Conservation (phyloP, 331 rosid genomes). For the Quercus tomentella region DNA sequence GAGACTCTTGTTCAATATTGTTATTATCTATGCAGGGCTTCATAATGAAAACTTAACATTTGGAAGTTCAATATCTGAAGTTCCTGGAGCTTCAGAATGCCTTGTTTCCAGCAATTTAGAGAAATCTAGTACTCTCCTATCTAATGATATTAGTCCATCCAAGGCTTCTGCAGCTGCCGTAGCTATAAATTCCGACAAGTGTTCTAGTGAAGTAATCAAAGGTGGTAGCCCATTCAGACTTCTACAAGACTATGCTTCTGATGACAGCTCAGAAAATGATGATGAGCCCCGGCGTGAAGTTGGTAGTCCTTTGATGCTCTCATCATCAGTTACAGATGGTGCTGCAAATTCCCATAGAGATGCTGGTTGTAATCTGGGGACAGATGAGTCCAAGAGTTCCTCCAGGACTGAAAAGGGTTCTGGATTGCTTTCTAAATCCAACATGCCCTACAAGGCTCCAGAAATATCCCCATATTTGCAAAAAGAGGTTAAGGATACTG, state of each 20-base stretch:
- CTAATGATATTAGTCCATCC: slow-evolving; percentile 14
- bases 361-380: slow-evolving; percentile 26
- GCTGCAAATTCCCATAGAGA: slow-evolving; percentile 24
- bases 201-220: slow-evolving; percentile 29
- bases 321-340: slow-evolving; percentile 33
- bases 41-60: slow-evolving; percentile 17
- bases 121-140: slow-evolving; percentile 21
- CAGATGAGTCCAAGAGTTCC: slow-evolving; percentile 24
- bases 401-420: slow-evolving; percentile 19
- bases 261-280: slow-evolving; percentile 61
- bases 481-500: slow-evolving; percentile 21
- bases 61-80: slow-evolving; percentile 27
- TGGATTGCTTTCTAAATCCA: slow-evolving; percentile 27
- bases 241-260: slow-evolving; percentile 87
- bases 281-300: slow-evolving; percentile 28
- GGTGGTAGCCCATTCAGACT: slow-evolving; percentile 69
- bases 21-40: background rate
- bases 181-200: slow-evolving; percentile 22
- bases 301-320: slow-evolving; percentile 22
- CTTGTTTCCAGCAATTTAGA: slow-evolving; percentile 11
- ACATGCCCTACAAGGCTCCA: slow-evolving; percentile 27
- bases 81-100: slow-evolving; percentile 31
- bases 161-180: slow-evolving; percentile 33
- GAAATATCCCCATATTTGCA: slow-evolving; percentile 26
- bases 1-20: background rate